Conservation (phyloP, 2,329 filamentous ascomycete species). For the Pseudogymnoascus sp. region DNA sequence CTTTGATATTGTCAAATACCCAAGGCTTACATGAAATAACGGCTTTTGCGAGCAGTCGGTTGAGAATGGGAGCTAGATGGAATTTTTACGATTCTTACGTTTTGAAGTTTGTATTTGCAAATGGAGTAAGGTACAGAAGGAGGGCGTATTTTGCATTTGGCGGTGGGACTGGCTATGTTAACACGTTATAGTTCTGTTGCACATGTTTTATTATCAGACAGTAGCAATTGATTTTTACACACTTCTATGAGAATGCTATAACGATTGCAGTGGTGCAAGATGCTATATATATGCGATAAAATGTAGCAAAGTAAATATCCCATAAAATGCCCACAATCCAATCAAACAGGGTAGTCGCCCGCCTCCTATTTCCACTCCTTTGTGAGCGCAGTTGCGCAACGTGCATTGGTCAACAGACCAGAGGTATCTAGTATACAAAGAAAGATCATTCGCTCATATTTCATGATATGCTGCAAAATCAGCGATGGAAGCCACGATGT, state of each 20-base stretch:
- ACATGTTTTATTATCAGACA: not conserved
- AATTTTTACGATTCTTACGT: not conserved
- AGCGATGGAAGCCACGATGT: not conserved
- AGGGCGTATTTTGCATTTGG: not conserved
- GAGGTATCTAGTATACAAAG: conserved; percentile 8
- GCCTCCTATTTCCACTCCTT: not conserved
- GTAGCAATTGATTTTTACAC: conserved; percentile 1
- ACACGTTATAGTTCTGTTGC: not conserved
- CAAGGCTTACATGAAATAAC: conserved; percentile 7
- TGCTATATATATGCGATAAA: conserved; percentile 4
- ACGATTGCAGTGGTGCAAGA: not conserved
- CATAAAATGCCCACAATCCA: conserved; percentile 9
- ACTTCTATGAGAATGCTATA: not conserved
- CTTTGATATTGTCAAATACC: conserved; percentile 10
- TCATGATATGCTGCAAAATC: conserved; percentile 8
- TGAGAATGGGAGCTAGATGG: not conserved
- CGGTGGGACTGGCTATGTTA: not conserved
- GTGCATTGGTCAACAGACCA: conserved; percentile 5
- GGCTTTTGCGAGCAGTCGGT: conserved; percentile 4
- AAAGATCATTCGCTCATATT: conserved; percentile 8
- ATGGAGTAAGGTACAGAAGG: conserved; percentile 2
- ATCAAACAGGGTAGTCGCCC: not conserved
- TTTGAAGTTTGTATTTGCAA: conserved; percentile 1
- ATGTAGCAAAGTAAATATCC: not conserved
- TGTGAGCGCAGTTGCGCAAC: not conserved